A percentile compares a stretch with the other conserved stretches of the same genome.
phyloP scores from a whole-genome alignment of 176 grass and related monocot species.

The Sorghum bicolor region DNA sequence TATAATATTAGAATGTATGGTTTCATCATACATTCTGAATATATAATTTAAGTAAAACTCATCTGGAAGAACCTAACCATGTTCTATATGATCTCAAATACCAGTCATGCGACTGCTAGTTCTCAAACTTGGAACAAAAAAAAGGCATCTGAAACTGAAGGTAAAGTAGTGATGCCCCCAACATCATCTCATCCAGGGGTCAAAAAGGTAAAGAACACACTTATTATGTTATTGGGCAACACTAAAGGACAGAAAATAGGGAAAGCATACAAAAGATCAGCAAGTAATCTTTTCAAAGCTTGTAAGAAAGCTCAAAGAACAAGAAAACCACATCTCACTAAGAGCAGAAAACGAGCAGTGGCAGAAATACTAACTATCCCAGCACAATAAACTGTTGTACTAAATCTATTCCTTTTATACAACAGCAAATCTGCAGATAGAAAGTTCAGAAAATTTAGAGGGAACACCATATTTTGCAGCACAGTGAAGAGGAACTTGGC shows the following conservation, averaged over 20 bases:
- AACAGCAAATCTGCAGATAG: not conserved
- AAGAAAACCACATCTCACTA: not conserved
- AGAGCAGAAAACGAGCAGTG: not conserved
- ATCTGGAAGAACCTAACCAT: not conserved
- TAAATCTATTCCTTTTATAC: not conserved
- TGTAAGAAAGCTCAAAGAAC: not conserved
- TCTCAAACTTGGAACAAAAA: not conserved
- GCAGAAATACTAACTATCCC: not conserved
- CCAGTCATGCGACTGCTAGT: not conserved
- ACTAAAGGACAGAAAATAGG: not conserved
- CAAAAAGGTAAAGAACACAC: not conserved
- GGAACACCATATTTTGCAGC: not conserved
- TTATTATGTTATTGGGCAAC: not conserved
- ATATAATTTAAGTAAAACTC: not conserved
- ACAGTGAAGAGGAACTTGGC: slow-evolving; percentile 10
- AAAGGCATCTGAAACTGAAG: not conserved
- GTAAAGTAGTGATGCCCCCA: not conserved
- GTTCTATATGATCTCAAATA: not conserved
- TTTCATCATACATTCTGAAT: slow-evolving; percentile 13
- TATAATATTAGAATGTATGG: slow-evolving; percentile 6
- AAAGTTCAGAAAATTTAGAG: not conserved
- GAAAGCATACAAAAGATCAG: not conserved
- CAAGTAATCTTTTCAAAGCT: not conserved
- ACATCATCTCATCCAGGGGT: not conserved
- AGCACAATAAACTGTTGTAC: not conserved